Conservation (phyloP, 257 asterid genomes). For the Striga asiatica region DNA sequence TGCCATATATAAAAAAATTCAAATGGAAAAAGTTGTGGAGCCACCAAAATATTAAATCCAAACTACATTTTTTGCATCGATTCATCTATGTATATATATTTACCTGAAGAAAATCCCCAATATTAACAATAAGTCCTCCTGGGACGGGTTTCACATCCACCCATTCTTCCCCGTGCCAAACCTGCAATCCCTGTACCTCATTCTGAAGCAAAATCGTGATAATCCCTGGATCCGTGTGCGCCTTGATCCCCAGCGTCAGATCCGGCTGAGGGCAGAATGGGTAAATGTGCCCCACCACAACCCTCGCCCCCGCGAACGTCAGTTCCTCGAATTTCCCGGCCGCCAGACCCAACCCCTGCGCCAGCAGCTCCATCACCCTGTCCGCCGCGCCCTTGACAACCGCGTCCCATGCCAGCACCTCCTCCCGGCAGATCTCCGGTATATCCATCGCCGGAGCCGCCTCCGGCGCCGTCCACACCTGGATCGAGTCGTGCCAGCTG, state of each 20-base stretch:
- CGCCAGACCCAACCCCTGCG: slow-evolving; percentile 29
- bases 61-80: neutral
- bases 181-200: slow-evolving; percentile 35
- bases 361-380: slow-evolving; percentile 23
- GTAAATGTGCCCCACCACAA: slow-evolving; percentile 22
- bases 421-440: slow-evolving; percentile 21
- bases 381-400: slow-evolving; percentile 21
- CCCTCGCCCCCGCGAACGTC: slow-evolving; percentile 21
- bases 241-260: slow-evolving; percentile 27
- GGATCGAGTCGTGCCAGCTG: slow-evolving; percentile 37
- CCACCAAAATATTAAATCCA: neutral
- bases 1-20: too few relatives aligned
- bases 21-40: neutral
- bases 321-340: slow-evolving; percentile 17
- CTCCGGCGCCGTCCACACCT: slow-evolving; percentile 18
- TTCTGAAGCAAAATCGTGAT: slow-evolving; percentile 35
- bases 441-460: slow-evolving; percentile 24
- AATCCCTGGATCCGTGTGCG: slow-evolving; percentile 32
- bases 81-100: neutral
- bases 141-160: slow-evolving; percentile 29
- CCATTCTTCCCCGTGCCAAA: slow-evolving; percentile 32
- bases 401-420: slow-evolving; percentile 21
- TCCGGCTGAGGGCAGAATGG: slow-evolving; percentile 38
- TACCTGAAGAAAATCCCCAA: slow-evolving; percentile 44
- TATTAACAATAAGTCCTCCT: slow-evolving; percentile 31